A percentile compares a stretch with the other conserved stretches of the same genome.
phyloP scores from a whole-genome alignment of 768 basidiomycete species.

The Lentinula boryana region DNA sequence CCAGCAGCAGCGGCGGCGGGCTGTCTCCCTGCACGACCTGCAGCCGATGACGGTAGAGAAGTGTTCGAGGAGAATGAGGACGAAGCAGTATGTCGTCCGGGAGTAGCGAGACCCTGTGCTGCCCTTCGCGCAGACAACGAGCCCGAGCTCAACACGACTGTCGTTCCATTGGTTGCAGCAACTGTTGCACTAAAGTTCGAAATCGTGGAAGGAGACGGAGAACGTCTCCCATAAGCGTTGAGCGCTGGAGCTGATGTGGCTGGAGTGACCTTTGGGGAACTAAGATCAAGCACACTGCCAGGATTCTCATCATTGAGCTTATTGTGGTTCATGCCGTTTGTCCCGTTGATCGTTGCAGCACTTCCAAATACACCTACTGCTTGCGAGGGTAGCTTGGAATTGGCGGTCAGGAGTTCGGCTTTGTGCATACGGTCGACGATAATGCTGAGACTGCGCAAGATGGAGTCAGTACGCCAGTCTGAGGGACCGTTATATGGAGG shows the following conservation, averaged over 20 bases:
- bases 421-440: slow-evolving; percentile 43
- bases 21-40: not conserved
- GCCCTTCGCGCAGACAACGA: not conserved
- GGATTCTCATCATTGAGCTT: not conserved
- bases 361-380: not conserved
- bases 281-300: not conserved
- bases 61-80: not conserved
- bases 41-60: not conserved
- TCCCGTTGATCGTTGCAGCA: not conserved
- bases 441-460: slow-evolving; percentile 39
- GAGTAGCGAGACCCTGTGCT: not conserved
- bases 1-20: not conserved
- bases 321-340: not conserved
- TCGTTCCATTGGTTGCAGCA: not conserved
- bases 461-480: slow-evolving; percentile 49
- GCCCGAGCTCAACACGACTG: not conserved
- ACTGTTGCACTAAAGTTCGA: not conserved
- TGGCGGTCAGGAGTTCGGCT: slow-evolving; percentile 28
- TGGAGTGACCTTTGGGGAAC: not conserved
- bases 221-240: not conserved
- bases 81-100: not conserved
- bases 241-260: not conserved
- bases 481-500: slow-evolving; percentile 44
- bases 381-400: not conserved
- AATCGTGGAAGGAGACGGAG: not conserved